A percentile compares a stretch with the other conserved stretches of the same genome.
Conservation (phyloP, 306 rosid genomes). For the Quercus variabilis region DNA sequence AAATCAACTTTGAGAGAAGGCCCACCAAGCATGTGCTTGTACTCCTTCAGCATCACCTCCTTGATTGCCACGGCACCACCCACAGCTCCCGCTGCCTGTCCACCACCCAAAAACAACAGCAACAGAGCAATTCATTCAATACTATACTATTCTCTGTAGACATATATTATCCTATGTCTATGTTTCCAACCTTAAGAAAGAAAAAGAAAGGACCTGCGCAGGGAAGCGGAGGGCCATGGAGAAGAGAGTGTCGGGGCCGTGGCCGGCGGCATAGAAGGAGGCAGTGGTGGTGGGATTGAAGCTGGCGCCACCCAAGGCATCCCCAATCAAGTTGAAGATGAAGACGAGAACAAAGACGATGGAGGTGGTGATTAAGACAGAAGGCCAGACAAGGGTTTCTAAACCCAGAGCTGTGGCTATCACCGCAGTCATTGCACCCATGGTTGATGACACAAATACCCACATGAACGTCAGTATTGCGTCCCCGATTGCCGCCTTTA, state of each 20-base stretch:
- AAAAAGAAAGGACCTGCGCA: slow-evolving; percentile 55
- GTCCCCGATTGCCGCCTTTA: slow-evolving; percentile 70
- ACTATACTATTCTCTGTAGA: no score
- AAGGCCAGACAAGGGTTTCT: slow-evolving; percentile 46
- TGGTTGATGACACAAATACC: slow-evolving; percentile 56
- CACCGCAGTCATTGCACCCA: slow-evolving; percentile 49
- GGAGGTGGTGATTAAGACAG: slow-evolving; percentile 50
- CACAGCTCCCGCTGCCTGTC: slow-evolving; percentile 79
- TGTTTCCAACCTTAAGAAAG: no score
- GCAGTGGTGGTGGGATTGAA: slow-evolving; percentile 87
- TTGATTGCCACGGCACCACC: slow-evolving; percentile 75
- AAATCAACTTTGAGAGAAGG: slow-evolving; percentile 84
- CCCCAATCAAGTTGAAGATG: slow-evolving; percentile 51
- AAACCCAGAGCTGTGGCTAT: slow-evolving; percentile 35
- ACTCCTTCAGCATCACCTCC: slow-evolving; percentile 59
- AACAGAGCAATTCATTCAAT: no score
- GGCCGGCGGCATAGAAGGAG: slow-evolving; percentile 70
- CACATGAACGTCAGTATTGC: slow-evolving; percentile 67
- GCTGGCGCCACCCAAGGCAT: slow-evolving; percentile 81
- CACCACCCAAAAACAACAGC: background rate
- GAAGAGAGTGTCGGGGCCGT: slow-evolving; percentile 65
- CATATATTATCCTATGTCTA: no score
- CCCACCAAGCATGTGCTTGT: slow-evolving; percentile 75
- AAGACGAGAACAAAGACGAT: slow-evolving; percentile 62
- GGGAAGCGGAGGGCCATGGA: slow-evolving; percentile 89